Percentiles rank a stretch among this genome's conserved stretches.
Conservation (phyloP, 805 yeast genomes). For the Myxozyma lipomycoides region DNA sequence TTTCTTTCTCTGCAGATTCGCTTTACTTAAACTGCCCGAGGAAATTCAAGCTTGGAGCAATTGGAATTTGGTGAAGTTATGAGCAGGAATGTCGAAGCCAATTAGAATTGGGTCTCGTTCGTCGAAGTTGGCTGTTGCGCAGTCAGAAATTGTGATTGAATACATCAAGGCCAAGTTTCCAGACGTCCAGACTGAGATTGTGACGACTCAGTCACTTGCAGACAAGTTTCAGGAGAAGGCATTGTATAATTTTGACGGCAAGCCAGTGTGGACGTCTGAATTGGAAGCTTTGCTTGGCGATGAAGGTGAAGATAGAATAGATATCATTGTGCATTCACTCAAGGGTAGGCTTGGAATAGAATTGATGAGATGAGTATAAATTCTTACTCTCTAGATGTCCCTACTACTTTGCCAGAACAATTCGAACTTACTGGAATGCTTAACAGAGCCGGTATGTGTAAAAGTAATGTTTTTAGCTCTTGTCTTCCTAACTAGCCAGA, state of each 20-base stretch:
- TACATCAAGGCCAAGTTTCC: conserved; percentile 59
- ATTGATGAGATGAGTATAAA: not conserved
- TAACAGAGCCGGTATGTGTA: conserved; percentile 51
- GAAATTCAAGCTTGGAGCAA: no score
- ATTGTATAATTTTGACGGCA: conserved; percentile 91
- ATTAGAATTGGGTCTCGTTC: conserved; percentile 73
- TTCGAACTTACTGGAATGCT: conserved; percentile 85
- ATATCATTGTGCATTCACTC: conserved; percentile 86
- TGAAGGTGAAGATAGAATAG: conserved; percentile 62
- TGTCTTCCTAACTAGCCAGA: conserved; percentile 46
- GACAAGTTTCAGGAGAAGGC: conserved; percentile 85
- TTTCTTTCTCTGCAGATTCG: no score
- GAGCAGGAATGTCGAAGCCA: not conserved
- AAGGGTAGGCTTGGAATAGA: conserved; percentile 56
- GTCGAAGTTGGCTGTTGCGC: conserved; percentile 81
- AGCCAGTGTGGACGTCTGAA: conserved; percentile 94
- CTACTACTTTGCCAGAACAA: conserved; percentile 84
- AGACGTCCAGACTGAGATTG: conserved; percentile 63
- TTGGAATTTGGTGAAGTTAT: no score
- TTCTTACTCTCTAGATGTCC: conserved; percentile 42
- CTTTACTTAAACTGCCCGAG: no score
- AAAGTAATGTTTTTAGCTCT: not conserved
- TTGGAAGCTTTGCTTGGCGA: conserved; percentile 68
- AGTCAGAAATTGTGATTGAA: conserved; percentile 68
- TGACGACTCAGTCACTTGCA: conserved; percentile 82